phyloP scores from a whole-genome alignment of 1,284 basidiomycete genomes.

The Malassezia cuniculi region DNA sequence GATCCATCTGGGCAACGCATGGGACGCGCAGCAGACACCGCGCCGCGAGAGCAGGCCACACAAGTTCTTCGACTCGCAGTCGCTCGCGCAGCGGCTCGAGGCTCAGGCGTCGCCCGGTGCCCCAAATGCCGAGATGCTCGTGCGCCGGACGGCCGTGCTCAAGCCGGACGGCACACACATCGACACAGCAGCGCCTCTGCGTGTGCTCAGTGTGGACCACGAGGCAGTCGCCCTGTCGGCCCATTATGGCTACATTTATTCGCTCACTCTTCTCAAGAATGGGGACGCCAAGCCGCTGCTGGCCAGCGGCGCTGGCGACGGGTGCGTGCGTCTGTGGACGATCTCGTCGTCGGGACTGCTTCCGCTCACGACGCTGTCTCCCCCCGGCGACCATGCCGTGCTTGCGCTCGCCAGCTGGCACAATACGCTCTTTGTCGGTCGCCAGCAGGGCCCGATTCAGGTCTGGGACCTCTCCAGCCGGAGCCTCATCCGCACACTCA shows the following conservation, averaged over 20 bases:
- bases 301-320: slow-evolving; percentile 56
- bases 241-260: slow-evolving; percentile 88
- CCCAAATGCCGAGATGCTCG: not conserved
- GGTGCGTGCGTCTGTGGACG: slow-evolving; percentile 79
- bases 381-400: slow-evolving; percentile 51
- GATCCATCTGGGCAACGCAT: too few species aligned
- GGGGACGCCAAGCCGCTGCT: slow-evolving; percentile 16
- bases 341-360: slow-evolving; percentile 49
- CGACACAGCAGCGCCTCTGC: slow-evolving; percentile 2
- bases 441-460: slow-evolving; percentile 79
- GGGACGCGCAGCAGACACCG: too few species aligned
- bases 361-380: slow-evolving; percentile 52
- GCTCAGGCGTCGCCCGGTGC: not conserved
- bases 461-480: slow-evolving; percentile 83
- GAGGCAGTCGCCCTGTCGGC: slow-evolving; percentile 54
- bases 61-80: slow-evolving; percentile 46
- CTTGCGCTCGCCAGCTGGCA: slow-evolving; percentile 62
- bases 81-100: slow-evolving; percentile 60
- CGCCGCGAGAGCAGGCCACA: too few species aligned
- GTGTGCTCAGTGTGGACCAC: slow-evolving; percentile 2
- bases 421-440: slow-evolving; percentile 75
- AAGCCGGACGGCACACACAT: not conserved
- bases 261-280: slow-evolving; percentile 56
- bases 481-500: slow-evolving; percentile 68
- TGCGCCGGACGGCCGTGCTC: slow-evolving; percentile 2